phyloP scores from a whole-genome alignment of 1,284 basidiomycete species.

The Paramarasmius palmivorus region DNA sequence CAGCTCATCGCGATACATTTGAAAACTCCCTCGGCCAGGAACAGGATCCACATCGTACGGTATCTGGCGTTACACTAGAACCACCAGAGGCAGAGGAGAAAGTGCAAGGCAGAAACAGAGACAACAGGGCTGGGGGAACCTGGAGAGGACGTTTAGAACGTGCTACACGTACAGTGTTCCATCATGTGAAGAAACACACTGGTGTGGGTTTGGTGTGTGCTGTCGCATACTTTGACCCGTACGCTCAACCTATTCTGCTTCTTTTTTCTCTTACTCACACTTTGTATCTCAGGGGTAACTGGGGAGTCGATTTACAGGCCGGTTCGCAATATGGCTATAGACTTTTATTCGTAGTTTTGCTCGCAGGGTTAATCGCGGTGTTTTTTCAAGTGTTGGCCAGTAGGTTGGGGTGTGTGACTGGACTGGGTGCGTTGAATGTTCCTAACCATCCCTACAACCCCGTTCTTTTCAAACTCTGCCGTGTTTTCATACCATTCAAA shows the following conservation, averaged over 20 bases:
- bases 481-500: neutral
- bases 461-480: neutral
- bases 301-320: conserved; percentile 76
- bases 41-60: too few relatives aligned
- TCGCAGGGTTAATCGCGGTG: conserved; percentile 84
- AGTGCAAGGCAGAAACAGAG: too few relatives aligned
- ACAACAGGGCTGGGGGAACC: too few relatives aligned
- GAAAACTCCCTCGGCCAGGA: too few relatives aligned
- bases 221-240: conserved; percentile 71
- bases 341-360: conserved; percentile 82
- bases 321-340: conserved; percentile 82
- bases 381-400: conserved; percentile 73
- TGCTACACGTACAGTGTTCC: conserved; percentile 24
- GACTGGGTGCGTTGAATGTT: conserved; percentile 49
- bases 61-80: too few relatives aligned
- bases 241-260: conserved; percentile 22
- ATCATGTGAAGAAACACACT: conserved; percentile 53
- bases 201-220: conserved; percentile 61
- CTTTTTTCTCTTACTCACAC: neutral
- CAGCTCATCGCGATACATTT: too few relatives aligned
- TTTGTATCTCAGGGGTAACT: conserved; percentile 55
- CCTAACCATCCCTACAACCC: too few relatives aligned
- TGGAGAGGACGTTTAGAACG: too few relatives aligned
- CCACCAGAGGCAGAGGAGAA: too few relatives aligned
- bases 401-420: conserved; percentile 69